Conservation (phyloP, 768 basidiomycete genomes). For the Auriscalpium orientale region DNA sequence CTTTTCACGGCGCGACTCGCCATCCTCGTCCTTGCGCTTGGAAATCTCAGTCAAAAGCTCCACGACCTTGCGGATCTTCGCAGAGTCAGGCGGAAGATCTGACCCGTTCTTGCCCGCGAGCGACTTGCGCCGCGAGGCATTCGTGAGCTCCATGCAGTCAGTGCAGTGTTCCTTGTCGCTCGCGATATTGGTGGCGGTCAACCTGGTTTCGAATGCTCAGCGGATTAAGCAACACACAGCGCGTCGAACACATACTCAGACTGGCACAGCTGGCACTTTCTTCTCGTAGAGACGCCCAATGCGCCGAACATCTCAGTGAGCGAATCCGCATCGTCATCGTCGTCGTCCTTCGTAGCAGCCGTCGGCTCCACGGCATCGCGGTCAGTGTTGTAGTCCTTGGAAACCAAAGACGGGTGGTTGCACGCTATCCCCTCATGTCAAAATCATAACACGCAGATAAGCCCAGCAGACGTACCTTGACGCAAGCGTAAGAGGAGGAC, state of each 20-base stretch:
- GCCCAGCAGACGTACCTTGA: slow-evolving; percentile 53
- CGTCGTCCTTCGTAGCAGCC: slow-evolving; percentile 41
- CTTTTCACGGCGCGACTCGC: slow-evolving; percentile 50
- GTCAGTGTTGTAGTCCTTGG: slow-evolving; percentile 68
- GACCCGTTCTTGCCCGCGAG: slow-evolving; percentile 16
- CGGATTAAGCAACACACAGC: background rate
- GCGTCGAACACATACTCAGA: slow-evolving; percentile 40
- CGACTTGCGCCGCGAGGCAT: slow-evolving; percentile 37
- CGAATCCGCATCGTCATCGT: slow-evolving; percentile 61
- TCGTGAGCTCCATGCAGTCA: slow-evolving; percentile 50
- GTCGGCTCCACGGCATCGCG: slow-evolving; percentile 69
- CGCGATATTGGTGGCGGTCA: slow-evolving; percentile 28
- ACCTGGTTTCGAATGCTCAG: slow-evolving; percentile 25
- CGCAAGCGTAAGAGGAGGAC: slow-evolving; percentile 73
- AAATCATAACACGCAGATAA: background rate
- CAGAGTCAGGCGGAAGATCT: slow-evolving; percentile 59
- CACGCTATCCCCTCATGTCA: slow-evolving; percentile 55
- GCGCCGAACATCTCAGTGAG: slow-evolving; percentile 68
- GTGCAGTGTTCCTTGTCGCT: slow-evolving; percentile 45
- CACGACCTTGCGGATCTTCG: slow-evolving; percentile 83
- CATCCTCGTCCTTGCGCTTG: slow-evolving; percentile 38
- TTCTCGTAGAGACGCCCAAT: slow-evolving; percentile 48
- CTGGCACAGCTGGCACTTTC: slow-evolving; percentile 77
- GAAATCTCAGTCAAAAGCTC: slow-evolving; percentile 63
- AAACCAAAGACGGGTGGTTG: slow-evolving; percentile 79